Conservation (phyloP, 1,139 yeast species). For the Hyphopichia wangnamkhiaoensis region DNA sequence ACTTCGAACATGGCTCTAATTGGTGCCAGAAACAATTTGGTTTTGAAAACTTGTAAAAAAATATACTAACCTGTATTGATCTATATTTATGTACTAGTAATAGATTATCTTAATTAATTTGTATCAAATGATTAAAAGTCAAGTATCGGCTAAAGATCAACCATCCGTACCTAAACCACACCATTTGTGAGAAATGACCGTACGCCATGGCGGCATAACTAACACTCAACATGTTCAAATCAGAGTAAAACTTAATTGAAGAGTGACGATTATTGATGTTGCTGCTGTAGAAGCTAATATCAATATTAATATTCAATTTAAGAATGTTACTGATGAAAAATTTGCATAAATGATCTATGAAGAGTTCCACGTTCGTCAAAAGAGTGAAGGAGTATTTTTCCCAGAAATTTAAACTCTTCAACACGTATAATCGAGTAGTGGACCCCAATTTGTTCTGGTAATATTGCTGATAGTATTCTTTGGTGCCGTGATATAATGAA, state of each 20-base stretch:
- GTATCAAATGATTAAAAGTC: slow-evolving; percentile 67
- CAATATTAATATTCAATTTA: slow-evolving; percentile 40
- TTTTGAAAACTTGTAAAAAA: slow-evolving; percentile 43
- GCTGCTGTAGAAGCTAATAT: slow-evolving; percentile 41
- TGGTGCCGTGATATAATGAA: slow-evolving; percentile 61
- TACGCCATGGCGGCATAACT: slow-evolving; percentile 75
- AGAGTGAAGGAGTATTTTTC: slow-evolving; percentile 56
- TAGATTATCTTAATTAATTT: slow-evolving; percentile 10
- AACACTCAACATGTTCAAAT: slow-evolving; percentile 58
- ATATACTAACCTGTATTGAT: no score
- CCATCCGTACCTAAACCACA: slow-evolving; percentile 96
- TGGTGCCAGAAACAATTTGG: slow-evolving; percentile 80
- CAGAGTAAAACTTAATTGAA: slow-evolving; percentile 47
- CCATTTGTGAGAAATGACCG: slow-evolving; percentile 90
- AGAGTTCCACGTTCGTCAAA: slow-evolving; percentile 47
- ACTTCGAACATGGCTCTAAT: slow-evolving; percentile 81
- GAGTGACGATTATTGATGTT: slow-evolving; percentile 14
- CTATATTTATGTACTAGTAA: not conserved
- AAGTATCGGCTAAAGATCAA: slow-evolving; percentile 71
- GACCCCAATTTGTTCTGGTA: slow-evolving; percentile 5
- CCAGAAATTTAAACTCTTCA: slow-evolving; percentile 47
- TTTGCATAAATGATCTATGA: slow-evolving; percentile 34
- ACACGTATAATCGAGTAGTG: slow-evolving; percentile 28
- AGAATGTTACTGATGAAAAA: slow-evolving; percentile 33
- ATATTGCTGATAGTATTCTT: slow-evolving; percentile 32